These are phyloP conservation scores for Geotrichum aggregatum DNA, from an alignment of 1,139 yeast species.

Conservation along the genomic window DNA sequence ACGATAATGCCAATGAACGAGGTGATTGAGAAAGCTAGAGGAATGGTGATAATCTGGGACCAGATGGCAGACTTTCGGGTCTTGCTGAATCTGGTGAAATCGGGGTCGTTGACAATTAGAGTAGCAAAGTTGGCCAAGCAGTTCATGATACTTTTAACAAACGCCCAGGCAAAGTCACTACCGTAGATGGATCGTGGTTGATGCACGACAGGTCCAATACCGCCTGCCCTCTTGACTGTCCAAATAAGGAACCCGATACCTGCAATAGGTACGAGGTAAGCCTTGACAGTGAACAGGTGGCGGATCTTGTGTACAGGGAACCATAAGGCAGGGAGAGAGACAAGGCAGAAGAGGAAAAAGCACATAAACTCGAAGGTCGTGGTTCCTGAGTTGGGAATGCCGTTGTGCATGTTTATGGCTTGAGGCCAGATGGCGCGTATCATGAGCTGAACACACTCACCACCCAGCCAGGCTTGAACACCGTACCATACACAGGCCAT, in stretches of 20 bases:
- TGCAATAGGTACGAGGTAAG: slow-evolving; percentile 71
- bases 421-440: slow-evolving; percentile 45
- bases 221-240: slow-evolving; percentile 72
- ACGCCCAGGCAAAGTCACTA: slow-evolving; percentile 72
- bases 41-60: slow-evolving; percentile 63
- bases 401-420: slow-evolving; percentile 39
- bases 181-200: slow-evolving; percentile 50
- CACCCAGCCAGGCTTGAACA: slow-evolving; percentile 79
- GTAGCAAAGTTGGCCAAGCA: slow-evolving; percentile 84
- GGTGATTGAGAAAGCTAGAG: slow-evolving; percentile 72
- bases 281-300: slow-evolving; percentile 76
- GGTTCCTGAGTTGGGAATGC: slow-evolving; percentile 50
- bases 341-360: slow-evolving; percentile 75
- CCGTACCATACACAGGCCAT: slow-evolving; percentile 85
- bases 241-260: slow-evolving; percentile 75
- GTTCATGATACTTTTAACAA: slow-evolving; percentile 72
- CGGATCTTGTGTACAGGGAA: slow-evolving; percentile 77
- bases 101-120: slow-evolving; percentile 81
- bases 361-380: slow-evolving; percentile 67
- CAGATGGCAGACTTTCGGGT: slow-evolving; percentile 47
- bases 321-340: slow-evolving; percentile 72
- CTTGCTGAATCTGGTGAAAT: slow-evolving; percentile 78
- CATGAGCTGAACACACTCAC: slow-evolving; percentile 66
- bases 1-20: slow-evolving; percentile 83
- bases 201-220: slow-evolving; percentile 64